These are phyloP conservation scores for Citrus trifoliata DNA, from an alignment of 345 rosid species.

Conservation along the genomic window DNA sequence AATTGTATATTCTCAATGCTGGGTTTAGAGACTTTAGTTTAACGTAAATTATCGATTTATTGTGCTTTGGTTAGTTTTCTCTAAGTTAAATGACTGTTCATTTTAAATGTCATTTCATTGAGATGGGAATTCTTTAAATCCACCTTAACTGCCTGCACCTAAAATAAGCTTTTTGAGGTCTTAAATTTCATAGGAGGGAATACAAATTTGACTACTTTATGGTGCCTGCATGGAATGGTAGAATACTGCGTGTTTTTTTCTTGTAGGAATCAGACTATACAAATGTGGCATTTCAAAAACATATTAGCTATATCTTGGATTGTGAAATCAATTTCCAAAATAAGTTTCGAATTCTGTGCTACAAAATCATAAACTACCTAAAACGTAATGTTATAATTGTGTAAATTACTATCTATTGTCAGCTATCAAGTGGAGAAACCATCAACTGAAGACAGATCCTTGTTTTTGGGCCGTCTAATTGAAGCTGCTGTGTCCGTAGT, in stretches of 20 bases:
- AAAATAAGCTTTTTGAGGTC: neutral
- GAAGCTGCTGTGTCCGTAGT: slow-evolving; percentile 90
- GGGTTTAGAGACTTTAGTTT: neutral
- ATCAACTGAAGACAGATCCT: slow-evolving; percentile 71
- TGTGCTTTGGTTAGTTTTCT: neutral
- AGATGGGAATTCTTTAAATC: neutral
- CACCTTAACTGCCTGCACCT: neutral
- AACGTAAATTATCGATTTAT: neutral
- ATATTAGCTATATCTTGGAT: neutral
- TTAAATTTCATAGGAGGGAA: neutral
- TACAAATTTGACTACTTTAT: neutral
- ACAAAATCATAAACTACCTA: neutral
- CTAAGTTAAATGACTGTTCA: neutral
- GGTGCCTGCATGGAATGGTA: neutral
- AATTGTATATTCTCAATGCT: neutral
- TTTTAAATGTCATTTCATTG: neutral
- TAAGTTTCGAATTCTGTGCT: neutral
- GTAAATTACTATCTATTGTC: slow-evolving; percentile 30
- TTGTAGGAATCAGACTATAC: neutral
- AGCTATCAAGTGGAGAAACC: slow-evolving; percentile 82
- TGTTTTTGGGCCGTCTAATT: slow-evolving; percentile 71
- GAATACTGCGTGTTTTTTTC: neutral
- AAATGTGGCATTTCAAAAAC: neutral
- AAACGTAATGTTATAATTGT: slow-evolving; percentile 15
- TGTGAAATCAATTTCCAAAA: neutral